Evolutionary conservation across 23 red algal genomes (phyloP).

Genomic region (Gracilaria vermiculophylla): DNA sequence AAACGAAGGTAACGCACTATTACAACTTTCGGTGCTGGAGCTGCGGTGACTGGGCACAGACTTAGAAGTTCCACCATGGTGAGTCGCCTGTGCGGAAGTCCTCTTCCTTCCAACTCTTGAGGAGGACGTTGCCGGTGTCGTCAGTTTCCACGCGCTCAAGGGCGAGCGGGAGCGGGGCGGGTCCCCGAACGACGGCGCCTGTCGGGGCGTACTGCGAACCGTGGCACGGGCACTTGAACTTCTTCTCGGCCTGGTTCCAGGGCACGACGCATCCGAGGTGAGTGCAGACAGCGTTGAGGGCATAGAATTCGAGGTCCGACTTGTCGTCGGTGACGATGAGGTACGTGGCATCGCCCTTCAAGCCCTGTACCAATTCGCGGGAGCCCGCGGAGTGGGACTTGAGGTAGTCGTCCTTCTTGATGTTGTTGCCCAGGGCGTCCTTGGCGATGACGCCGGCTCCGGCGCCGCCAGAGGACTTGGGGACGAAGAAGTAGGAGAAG

Average conservation of each 20-base stretch:
- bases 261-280: constrained; percentile 98
- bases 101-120: constrained; percentile 95
- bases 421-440: constrained; percentile 81
- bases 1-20: constrained; percentile 6
- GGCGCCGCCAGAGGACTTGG: constrained; percentile 50
- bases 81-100: constrained; percentile 91
- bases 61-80: constrained; percentile 98
- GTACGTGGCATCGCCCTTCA: constrained; percentile 87
- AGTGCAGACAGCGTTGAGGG: constrained; percentile 95
- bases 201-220: constrained; percentile 94
- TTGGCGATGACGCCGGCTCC: constrained; percentile 70
- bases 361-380: constrained; percentile 91
- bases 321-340: constrained; percentile 86
- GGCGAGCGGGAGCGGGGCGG: constrained; percentile 95
- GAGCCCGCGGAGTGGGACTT: constrained; percentile 66
- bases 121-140: constrained; percentile 69
- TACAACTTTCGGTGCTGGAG: no score
- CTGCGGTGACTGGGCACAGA: background rate
- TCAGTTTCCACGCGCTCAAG: constrained; percentile 80
- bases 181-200: constrained; percentile 93
- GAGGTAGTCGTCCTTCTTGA: constrained; percentile 78
- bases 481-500: constrained; percentile 87
- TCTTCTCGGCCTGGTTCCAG: constrained; percentile 94
- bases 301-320: constrained; percentile 76
- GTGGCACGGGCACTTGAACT: constrained; percentile 98